Conservation (phyloP, 2,329 filamentous ascomycete genomes). For the Ophiostoma perfectum region DNA sequence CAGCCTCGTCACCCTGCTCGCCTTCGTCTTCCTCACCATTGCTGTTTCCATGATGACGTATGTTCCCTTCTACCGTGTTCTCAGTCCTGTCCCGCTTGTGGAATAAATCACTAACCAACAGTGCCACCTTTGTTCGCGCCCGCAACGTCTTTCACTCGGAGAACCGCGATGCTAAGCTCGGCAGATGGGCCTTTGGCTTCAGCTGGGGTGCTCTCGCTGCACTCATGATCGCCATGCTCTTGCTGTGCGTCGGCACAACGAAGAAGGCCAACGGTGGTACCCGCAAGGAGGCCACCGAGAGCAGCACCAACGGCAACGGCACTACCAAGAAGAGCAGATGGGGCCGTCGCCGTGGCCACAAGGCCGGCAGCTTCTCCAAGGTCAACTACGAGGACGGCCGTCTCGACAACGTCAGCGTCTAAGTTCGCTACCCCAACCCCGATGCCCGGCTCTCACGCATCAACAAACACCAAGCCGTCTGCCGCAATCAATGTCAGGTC, state of each 20-base stretch:
- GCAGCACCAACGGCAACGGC: slow-evolving; percentile 8
- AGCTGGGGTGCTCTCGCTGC: slow-evolving; percentile 66
- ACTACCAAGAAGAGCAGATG: slow-evolving; percentile 14
- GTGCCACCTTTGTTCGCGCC: slow-evolving; percentile 60
- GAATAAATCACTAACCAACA: slow-evolving; percentile 30
- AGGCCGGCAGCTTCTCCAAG: slow-evolving; percentile 26
- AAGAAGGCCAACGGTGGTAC: slow-evolving; percentile 29
- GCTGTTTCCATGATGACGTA: slow-evolving; percentile 72
- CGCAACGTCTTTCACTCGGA: slow-evolving; percentile 58
- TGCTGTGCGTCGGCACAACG: slow-evolving; percentile 59
- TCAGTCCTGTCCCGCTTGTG: slow-evolving; percentile 1
- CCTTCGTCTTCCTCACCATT: slow-evolving; percentile 64
- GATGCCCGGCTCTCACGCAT: background rate
- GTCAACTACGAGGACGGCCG: slow-evolving; percentile 25
- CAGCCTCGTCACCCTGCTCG: slow-evolving; percentile 51
- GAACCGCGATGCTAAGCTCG: slow-evolving; percentile 55
- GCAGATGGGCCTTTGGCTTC: slow-evolving; percentile 67
- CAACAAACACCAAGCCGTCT: background rate
- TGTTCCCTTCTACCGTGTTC: slow-evolving; percentile 30
- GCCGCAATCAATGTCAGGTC: background rate
- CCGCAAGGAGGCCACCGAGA: background rate
- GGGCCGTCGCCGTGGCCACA: background rate
- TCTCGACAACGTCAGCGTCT: slow-evolving; percentile 20
- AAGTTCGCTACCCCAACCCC: background rate
- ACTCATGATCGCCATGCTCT: slow-evolving; percentile 59